These are phyloP conservation scores for Chlorella vulgaris DNA, from an alignment of 139 green algal species.

Conservation along the genomic window DNA sequence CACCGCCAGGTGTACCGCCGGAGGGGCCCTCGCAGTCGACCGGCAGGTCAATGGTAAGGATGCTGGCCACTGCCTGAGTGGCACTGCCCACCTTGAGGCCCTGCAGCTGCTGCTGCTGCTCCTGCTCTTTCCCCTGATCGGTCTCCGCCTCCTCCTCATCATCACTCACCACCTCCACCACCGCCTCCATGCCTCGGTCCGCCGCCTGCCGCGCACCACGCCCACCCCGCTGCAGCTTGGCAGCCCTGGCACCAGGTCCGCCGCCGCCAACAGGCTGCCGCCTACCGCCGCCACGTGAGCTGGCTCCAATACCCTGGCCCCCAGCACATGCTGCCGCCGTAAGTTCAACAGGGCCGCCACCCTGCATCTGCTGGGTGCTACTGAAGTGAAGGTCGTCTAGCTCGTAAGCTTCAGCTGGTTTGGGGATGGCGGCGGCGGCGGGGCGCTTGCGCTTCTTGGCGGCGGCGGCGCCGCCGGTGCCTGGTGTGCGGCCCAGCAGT, in stretches of 20 bases:
- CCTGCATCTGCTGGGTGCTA: conserved; percentile 26
- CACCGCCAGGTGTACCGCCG: background rate
- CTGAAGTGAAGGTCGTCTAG: conserved; percentile 24
- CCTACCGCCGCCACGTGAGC: background rate
- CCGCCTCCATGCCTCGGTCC: background rate
- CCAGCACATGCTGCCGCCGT: too few species aligned
- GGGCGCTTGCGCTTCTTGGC: conserved; percentile 42
- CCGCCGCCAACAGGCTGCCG: too few species aligned
- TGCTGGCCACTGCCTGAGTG: conserved; percentile 40
- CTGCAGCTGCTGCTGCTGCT: background rate
- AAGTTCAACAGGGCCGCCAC: too few species aligned
- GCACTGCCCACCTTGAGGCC: background rate
- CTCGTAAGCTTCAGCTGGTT: conserved; percentile 27
- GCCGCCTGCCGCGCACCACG: too few species aligned
- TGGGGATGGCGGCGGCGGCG: conserved; percentile 9
- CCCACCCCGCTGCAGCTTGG: background rate
- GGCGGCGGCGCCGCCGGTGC: background rate
- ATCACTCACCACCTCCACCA: background rate
- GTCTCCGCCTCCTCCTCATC: conserved; percentile 3
- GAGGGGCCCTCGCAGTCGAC: background rate
- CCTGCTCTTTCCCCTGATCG: background rate
- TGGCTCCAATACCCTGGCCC: background rate
- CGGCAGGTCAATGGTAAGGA: conserved; percentile 31
- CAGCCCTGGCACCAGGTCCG: background rate
- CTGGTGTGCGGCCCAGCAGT: conserved; percentile 27